Percentiles rank a stretch among this genome's conserved stretches.
phyloP scores from a whole-genome alignment of 2,329 filamentous ascomycete genomes.

The Beauveria varroae region DNA sequence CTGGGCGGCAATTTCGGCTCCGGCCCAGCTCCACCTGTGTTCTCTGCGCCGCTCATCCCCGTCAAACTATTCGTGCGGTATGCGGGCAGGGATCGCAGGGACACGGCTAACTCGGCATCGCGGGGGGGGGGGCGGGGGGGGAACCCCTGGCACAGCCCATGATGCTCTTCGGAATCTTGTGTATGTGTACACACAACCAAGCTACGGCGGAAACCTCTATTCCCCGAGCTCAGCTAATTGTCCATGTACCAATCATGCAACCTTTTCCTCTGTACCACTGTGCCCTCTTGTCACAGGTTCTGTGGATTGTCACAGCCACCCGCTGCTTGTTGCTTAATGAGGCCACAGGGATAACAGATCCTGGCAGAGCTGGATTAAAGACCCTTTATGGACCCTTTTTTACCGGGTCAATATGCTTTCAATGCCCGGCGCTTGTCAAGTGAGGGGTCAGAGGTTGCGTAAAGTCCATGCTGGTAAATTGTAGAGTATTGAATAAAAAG shows the following conservation, averaged over 20 bases:
- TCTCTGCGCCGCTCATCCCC: background rate
- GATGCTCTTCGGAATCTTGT: background rate
- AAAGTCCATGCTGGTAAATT: background rate
- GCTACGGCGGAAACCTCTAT: no score
- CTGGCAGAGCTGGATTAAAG: background rate
- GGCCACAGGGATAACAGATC: background rate
- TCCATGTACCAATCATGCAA: background rate
- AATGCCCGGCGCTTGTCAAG: background rate
- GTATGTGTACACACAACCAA: no score
- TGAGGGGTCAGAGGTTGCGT: background rate
- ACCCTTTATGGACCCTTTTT: background rate
- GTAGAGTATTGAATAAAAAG: background rate
- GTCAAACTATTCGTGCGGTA: background rate
- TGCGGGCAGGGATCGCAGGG: background rate
- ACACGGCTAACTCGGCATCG: constrained; percentile 8
- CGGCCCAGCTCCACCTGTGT: background rate
- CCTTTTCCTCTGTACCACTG: background rate
- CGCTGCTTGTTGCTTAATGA: background rate
- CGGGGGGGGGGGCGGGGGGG: background rate
- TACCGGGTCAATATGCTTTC: background rate
- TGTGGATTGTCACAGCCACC: background rate
- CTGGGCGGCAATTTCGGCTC: background rate
- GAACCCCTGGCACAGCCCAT: background rate
- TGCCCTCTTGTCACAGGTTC: background rate
- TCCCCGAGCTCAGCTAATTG: background rate